Conservation (phyloP, 2,329 filamentous ascomycete species). For the Ceratocystis albifundus region DNA sequence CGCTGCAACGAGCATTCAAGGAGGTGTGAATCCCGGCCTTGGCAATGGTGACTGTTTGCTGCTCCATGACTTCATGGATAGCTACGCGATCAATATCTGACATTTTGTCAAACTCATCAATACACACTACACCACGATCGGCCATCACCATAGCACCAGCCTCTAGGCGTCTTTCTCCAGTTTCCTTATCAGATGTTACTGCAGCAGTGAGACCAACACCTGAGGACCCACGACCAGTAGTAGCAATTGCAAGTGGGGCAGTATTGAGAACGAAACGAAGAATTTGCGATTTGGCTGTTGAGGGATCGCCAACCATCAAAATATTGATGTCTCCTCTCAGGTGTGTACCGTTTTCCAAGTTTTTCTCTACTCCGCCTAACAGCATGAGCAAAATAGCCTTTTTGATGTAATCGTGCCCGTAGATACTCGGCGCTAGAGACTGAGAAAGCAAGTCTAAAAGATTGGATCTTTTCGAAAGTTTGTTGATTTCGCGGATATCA, state of each 20-base stretch:
- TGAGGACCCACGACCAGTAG: conserved; percentile 90
- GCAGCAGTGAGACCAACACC: conserved; percentile 95
- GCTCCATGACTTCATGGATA: conserved; percentile 99
- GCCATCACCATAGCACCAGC: conserved; percentile 98
- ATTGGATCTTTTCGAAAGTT: conserved; percentile 85
- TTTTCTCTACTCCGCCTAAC: conserved; percentile 94
- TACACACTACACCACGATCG: conserved; percentile 94
- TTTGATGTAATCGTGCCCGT: conserved; percentile 94
- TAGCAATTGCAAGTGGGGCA: conserved; percentile 89
- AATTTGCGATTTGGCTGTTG: conserved; percentile 96
- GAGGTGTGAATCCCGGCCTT: conserved; percentile 98
- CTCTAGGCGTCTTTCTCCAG: conserved; percentile 84
- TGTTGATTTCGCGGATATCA: conserved; percentile 98
- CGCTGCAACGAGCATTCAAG: conserved; percentile 89
- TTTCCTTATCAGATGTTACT: conserved; percentile 94
- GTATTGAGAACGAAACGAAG: conserved; percentile 95
- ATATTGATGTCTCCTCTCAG: conserved; percentile 98
- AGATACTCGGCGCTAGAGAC: conserved; percentile 91
- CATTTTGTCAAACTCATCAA: conserved; percentile 99
- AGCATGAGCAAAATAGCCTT: conserved; percentile 94
- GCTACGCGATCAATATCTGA: conserved; percentile 94
- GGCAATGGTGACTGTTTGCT: conserved; percentile 97
- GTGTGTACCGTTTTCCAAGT: conserved; percentile 94
- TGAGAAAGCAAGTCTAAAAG: conserved; percentile 88
- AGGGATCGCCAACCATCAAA: conserved; percentile 96